phyloP scores from a whole-genome alignment of 495 filamentous ascomycete genomes.

The Lophiotrema nucula region DNA sequence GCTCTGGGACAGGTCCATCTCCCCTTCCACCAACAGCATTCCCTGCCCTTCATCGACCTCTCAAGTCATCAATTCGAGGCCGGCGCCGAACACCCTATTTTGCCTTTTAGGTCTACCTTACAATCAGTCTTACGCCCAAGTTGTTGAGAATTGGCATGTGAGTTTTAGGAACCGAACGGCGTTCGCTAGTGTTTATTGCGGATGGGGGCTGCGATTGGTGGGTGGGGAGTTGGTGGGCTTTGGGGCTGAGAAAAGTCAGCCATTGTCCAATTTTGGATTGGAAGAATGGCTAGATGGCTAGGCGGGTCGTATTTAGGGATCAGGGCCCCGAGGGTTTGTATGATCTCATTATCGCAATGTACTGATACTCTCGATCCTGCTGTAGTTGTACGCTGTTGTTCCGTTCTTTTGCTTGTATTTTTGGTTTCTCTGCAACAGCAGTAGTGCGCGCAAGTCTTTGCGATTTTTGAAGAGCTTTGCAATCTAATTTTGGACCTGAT shows the following conservation, averaged over 20 bases:
- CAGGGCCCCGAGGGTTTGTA: neutral
- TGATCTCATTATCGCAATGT: neutral
- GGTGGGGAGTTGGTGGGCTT: neutral
- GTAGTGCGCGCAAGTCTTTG: neutral
- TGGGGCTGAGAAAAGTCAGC: slow-evolving; percentile 21
- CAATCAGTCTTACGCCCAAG: neutral
- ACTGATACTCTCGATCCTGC: neutral
- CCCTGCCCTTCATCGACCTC: neutral
- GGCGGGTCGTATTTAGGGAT: slow-evolving; percentile 2
- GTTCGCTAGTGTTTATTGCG: neutral
- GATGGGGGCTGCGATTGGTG: neutral
- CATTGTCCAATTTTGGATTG: slow-evolving; percentile 18
- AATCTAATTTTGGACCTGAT: neutral
- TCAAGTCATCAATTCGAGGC: too few species aligned
- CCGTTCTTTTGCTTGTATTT: neutral
- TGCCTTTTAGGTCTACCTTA: neutral
- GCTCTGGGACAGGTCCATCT: neutral
- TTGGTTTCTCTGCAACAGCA: neutral
- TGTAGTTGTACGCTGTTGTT: neutral
- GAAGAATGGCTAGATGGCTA: neutral
- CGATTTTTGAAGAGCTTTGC: neutral
- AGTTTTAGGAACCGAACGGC: neutral
- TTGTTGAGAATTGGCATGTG: neutral
- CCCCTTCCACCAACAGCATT: neutral
- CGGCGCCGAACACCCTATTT: neutral